phyloP scores from a whole-genome alignment of 345 rosid species.

The Pistacia atlantica region DNA sequence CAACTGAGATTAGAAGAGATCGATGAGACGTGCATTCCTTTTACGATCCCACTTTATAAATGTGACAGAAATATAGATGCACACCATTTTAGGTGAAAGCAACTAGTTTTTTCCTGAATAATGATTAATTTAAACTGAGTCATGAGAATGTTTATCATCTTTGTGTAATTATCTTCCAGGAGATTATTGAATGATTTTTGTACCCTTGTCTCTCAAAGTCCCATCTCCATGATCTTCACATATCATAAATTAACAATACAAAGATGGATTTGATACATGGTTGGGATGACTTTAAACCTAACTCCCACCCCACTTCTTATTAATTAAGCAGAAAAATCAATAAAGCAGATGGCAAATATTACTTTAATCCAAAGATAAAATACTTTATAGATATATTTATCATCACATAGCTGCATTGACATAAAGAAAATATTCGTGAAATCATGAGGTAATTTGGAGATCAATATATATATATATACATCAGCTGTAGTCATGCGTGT shows the following conservation, averaged over 20 bases:
- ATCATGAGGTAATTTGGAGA: not conserved
- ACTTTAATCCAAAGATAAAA: conserved; percentile 18
- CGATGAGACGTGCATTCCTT: not conserved
- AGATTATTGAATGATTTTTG: not conserved
- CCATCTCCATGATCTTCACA: conserved; percentile 1
- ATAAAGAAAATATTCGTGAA: not conserved
- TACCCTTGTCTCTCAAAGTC: conserved; percentile 9
- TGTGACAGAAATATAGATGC: not conserved
- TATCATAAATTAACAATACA: not conserved
- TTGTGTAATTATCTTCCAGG: not conserved
- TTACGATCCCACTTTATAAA: not conserved
- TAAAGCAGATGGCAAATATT: conserved; percentile 3
- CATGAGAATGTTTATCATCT: not conserved
- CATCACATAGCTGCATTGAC: not conserved
- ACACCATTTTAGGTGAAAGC: not conserved
- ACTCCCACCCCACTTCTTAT: conserved; percentile 16
- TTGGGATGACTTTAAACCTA: conserved; percentile 26
- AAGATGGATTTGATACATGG: not conserved
- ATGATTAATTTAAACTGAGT: not conserved
- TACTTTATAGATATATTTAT: conserved; percentile 8
- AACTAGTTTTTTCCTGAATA: conserved; percentile 12
- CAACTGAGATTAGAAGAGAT: not conserved
- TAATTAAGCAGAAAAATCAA: conserved; percentile 18
- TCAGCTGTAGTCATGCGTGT: not conserved
- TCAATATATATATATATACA: not conserved